Conservation (phyloP, 495 filamentous ascomycete species). For the Penicillium dipodomyicola region DNA sequence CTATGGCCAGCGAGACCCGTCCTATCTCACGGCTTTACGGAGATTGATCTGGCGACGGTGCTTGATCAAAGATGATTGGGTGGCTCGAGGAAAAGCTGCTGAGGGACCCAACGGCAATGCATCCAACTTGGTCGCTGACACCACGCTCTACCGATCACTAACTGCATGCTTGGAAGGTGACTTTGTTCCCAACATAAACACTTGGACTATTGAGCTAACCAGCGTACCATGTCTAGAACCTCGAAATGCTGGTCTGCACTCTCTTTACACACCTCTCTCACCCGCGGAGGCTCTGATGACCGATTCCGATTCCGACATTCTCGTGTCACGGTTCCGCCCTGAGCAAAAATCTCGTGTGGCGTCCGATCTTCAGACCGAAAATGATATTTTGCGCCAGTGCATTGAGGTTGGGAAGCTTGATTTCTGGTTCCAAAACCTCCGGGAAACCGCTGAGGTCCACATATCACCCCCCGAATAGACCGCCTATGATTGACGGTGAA, state of each 20-base stretch:
- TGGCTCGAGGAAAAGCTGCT: slow-evolving; percentile 39
- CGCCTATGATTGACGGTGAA: background rate
- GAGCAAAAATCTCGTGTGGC: slow-evolving; percentile 50
- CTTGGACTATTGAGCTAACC: background rate
- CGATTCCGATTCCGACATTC: slow-evolving; percentile 50
- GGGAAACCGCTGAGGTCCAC: slow-evolving; percentile 26
- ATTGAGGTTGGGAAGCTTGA: slow-evolving; percentile 60
- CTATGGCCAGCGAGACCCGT: slow-evolving; percentile 45
- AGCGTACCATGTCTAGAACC: slow-evolving; percentile 14
- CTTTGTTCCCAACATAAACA: background rate
- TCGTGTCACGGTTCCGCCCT: slow-evolving; percentile 54
- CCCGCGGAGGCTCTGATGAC: slow-evolving; percentile 49
- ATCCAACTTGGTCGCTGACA: slow-evolving; percentile 27
- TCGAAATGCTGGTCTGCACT: slow-evolving; percentile 16
- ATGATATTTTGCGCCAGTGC: slow-evolving; percentile 46
- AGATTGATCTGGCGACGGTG: slow-evolving; percentile 83
- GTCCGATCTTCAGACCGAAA: slow-evolving; percentile 54
- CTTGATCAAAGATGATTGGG: slow-evolving; percentile 76
- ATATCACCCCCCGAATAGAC: background rate
- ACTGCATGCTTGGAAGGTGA: slow-evolving; percentile 36
- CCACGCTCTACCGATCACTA: slow-evolving; percentile 36
- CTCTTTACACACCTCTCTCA: slow-evolving; percentile 41
- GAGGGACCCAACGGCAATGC: slow-evolving; percentile 28
- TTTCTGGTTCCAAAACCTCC: slow-evolving; percentile 57
- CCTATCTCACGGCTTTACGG: slow-evolving; percentile 54